These are phyloP conservation scores for Tulasnella calospora DNA, from an alignment of 768 basidiomycete species.

Conservation along the genomic window DNA sequence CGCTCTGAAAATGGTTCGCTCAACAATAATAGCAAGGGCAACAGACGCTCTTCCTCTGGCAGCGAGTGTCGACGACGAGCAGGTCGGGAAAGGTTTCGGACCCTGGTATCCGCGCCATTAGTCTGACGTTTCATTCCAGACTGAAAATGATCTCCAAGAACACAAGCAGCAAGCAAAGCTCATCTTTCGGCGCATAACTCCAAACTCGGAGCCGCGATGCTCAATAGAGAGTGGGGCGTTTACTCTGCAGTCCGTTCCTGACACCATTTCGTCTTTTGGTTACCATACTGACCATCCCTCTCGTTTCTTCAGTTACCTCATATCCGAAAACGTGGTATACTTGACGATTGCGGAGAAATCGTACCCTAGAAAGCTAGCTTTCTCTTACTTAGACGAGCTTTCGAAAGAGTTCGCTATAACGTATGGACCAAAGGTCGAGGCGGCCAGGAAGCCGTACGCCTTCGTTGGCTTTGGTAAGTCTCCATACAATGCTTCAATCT, in stretches of 20 bases:
- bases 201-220: slow-evolving; percentile 91
- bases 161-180: slow-evolving; percentile 98
- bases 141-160: slow-evolving; percentile 88
- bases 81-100: slow-evolving; percentile 47
- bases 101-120: slow-evolving; percentile 5
- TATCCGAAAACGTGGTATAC: slow-evolving; percentile 89
- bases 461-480: slow-evolving; percentile 93
- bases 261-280: slow-evolving; percentile 3
- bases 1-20: slow-evolving; percentile 62
- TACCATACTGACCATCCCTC: background rate
- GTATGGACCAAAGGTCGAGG: slow-evolving; percentile 90
- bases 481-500: background rate
- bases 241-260: slow-evolving; percentile 81
- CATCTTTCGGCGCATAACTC: slow-evolving; percentile 88
- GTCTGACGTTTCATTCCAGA: slow-evolving; percentile 46
- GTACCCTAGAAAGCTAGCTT: slow-evolving; percentile 93
- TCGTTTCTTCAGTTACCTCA: slow-evolving; percentile 69
- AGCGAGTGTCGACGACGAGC: slow-evolving; percentile 95
- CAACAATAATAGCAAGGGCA: slow-evolving; percentile 80
- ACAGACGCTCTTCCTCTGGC: slow-evolving; percentile 86
- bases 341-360: slow-evolving; percentile 94
- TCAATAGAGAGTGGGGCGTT: slow-evolving; percentile 94
- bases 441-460: slow-evolving; percentile 92
- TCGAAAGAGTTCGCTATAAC: slow-evolving; percentile 91
- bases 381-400: slow-evolving; percentile 94